Evolutionary conservation across 257 asterid genomes (phyloP), one percentile per base, ranked within the genome.

Genomic region (Forsythia suspensa): DNA sequence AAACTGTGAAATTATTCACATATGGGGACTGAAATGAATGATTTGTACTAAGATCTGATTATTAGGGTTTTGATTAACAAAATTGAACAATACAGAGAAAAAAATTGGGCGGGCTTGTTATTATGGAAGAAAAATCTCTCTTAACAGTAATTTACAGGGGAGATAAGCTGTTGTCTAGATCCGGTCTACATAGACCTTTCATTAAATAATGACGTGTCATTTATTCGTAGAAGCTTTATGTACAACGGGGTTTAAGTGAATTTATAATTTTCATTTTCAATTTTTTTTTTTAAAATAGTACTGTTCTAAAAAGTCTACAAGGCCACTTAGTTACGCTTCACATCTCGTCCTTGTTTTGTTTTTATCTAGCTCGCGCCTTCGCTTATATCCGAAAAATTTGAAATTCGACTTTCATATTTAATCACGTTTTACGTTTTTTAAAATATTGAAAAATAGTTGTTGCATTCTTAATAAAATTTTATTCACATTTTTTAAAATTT

Each of bases 1-100:
- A 21, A 72, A 76, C 13, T 63, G 63, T 13, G 52, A 63, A 57
- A 7, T 40, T 29, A 66, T 80, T 84, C 76, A 82, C 86, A 84
- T 75, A 36, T 37, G 71, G 80, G 48, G 61, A 73, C 57, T 59
- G n/a, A 48, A 73, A 85, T 63, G 16, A 63, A 29, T 63, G 8
- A 63, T 10, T 63, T 24, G 16, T 3, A 63, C 69, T 7, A 57
- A 16, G 66, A 57, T 59, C 15, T 4, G 59, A 48, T 48, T 48
- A 59, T 20, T 20, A 21, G 34, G 67, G 13, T 8, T 59, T 59
- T 20, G 36, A 20, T 21, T 59, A 8, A 63, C 4, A 24, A 63
- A 63, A 59, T n/a, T 55, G 10, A 59, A 59, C 2, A 21, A 59
- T 59, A n/a, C 67, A 20, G 24, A 55, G 36, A 29, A n/a, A 20